Evolutionary conservation across 208 protist genomes (phyloP).

Genomic region (Crithidia fasciculata): DNA sequence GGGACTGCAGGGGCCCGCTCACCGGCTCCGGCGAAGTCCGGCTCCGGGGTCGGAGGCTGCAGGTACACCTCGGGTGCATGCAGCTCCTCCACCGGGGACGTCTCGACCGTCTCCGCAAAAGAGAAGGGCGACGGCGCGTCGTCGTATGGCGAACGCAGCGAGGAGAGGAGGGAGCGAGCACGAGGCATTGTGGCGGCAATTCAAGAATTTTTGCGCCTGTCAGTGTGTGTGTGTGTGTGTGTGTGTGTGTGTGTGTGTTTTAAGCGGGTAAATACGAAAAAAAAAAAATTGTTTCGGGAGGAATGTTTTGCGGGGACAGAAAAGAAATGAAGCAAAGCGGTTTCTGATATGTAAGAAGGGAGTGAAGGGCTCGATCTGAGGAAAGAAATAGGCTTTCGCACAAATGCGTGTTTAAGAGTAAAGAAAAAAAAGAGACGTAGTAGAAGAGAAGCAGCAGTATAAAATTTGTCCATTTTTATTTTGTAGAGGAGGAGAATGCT

Average conservation of each 20-base stretch:
- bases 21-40: not conserved
- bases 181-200: not conserved
- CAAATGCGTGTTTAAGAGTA: too few relatives aligned
- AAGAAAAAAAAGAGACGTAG: too few relatives aligned
- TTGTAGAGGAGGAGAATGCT: too few relatives aligned
- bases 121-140: slow-evolving; percentile 1
- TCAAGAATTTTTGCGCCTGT: not conserved
- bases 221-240: not conserved
- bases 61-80: not conserved
- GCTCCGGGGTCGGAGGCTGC: not conserved
- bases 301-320: too few relatives aligned
- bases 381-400: too few relatives aligned
- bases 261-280: not conserved
- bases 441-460: too few relatives aligned
- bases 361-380: too few relatives aligned
- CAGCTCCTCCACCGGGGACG: slow-evolving; percentile 11
- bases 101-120: slow-evolving; percentile 16
- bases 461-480: too few relatives aligned
- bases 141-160: slow-evolving; percentile 7
- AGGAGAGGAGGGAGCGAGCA: not conserved
- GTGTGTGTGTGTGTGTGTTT: not conserved
- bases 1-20: not conserved
- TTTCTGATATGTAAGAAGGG: too few relatives aligned
- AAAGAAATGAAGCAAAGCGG: too few relatives aligned
- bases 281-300: too few relatives aligned